Conservation (phyloP, 352 stramenopile species). For the Plasmopara viticola region DNA sequence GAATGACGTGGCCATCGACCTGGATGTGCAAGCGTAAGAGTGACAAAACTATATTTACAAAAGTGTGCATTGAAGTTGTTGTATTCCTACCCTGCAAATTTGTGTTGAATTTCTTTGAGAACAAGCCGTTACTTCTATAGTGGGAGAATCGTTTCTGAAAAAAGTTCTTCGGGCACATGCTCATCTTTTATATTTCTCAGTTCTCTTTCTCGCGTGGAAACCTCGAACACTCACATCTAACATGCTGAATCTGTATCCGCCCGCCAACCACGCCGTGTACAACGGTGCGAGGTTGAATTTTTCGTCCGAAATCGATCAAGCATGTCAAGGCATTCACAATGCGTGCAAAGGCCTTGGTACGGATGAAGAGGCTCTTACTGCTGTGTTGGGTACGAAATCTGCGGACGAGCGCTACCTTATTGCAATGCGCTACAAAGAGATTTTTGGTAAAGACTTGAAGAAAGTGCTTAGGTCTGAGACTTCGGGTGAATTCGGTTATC, state of each 20-base stretch:
- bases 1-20: constrained; percentile 22
- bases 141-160: too few relatives aligned
- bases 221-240: neutral
- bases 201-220: too few relatives aligned
- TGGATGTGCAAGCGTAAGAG: constrained; percentile 21
- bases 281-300: constrained; percentile 39
- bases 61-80: constrained; percentile 8
- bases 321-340: constrained; percentile 48
- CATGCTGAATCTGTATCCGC: constrained; percentile 77
- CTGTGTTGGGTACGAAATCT: constrained; percentile 47
- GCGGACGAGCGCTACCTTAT: constrained; percentile 61
- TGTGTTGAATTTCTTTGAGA: too few relatives aligned
- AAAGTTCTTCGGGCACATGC: too few relatives aligned
- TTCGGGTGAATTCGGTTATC: constrained; percentile 53
- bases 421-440: constrained; percentile 53
- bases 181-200: too few relatives aligned
- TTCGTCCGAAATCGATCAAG: constrained; percentile 39
- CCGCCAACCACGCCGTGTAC: constrained; percentile 55
- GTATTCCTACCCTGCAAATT: too few relatives aligned
- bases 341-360: constrained; percentile 65
- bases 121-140: too few relatives aligned
- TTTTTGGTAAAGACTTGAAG: constrained; percentile 53
- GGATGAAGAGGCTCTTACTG: constrained; percentile 43
- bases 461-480: constrained; percentile 58
- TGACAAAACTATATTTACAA: constrained; percentile 8